Base-by-base conservation (phyloP, 257 asterid genomes). In the Echium plantagineum region DNA sequence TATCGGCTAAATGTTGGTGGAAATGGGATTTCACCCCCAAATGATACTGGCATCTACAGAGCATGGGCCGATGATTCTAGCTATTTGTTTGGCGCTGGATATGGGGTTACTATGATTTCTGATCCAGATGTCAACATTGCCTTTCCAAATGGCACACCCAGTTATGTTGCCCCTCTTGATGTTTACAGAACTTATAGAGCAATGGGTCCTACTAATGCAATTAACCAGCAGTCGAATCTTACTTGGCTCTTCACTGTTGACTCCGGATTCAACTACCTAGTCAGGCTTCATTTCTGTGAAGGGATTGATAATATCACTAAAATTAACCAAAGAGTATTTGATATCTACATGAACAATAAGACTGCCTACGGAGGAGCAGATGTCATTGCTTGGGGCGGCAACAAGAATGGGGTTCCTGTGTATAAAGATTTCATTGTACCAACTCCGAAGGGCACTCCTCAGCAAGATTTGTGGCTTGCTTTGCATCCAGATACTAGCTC, bases 1-100 rank as follows among this genome's bases (percentile, higher is more conserved):
- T 87, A 83, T 62, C 79, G 97, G 57, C 75, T 90, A 62, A 90
- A 90, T 67, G 97, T 90, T 28, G 89, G 97, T 8, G 97, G 97
- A 57, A 83, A 85, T n/a, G 96, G 68, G 59, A 87, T 90, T 72
- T 80, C 95, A 2, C 86, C 95, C 17, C 70, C 95, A 15, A 57
- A 55, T 0, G 97, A 75, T 63, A 75, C 84, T 1, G 87, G 84
- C 38, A 75, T 81, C 55, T 75, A 65, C 54, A 78, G 87, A 73
- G 71, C 80, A 0, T 81, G 87, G 87, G 53, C 57, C 20, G 74
- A 70, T 48, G 87, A 81, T 68, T 53, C 84, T 7, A 55, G 32
- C 13, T 71, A 78, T 69, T 66, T 81, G 21, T 75, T 68, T 54
- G 67, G 72, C 20, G 84, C 82, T 2, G 79, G 75, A 6, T 7